Evolutionary conservation across 306 rosid species (phyloP).

Genomic region (Cucurbita argyrosperma): DNA sequence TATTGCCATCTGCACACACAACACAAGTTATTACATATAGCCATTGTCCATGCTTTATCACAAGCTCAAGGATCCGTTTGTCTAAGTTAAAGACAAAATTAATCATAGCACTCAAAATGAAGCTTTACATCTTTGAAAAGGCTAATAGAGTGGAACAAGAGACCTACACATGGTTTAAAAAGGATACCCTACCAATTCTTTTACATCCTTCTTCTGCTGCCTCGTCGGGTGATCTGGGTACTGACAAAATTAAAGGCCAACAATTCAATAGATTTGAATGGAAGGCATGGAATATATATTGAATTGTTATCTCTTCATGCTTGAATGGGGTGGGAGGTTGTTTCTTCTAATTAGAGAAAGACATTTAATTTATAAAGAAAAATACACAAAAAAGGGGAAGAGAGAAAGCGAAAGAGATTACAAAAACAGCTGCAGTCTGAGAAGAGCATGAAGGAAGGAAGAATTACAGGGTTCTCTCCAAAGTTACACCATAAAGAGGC

Average conservation of each 20-base stretch:
- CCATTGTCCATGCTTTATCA: background rate
- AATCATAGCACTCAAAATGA: background rate
- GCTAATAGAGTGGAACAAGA: background rate
- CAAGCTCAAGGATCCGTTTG: background rate
- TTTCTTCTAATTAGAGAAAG: background rate
- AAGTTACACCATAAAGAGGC: background rate
- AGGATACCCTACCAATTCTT: constrained; percentile 53
- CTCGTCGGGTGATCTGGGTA: constrained; percentile 91
- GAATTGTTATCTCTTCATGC: background rate
- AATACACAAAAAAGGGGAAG: background rate
- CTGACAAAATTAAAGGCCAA: constrained; percentile 22
- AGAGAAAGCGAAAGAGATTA: background rate
- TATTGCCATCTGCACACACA: constrained; percentile 46
- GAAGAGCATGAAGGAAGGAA: background rate
- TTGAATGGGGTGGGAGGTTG: background rate
- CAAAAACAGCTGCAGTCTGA: background rate
- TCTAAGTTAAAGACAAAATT: background rate
- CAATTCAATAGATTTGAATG: background rate
- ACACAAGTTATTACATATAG: background rate
- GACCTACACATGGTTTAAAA: background rate
- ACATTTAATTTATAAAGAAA: background rate
- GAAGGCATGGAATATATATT: background rate
- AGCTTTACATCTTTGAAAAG: background rate
- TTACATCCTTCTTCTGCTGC: constrained; percentile 92
- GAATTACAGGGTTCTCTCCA: background rate